Evolutionary conservation across 139 green algal genomes (phyloP), one percentile per base, ranked within the genome.

Genomic region (Astrephomene gubernaculifera): DNA sequence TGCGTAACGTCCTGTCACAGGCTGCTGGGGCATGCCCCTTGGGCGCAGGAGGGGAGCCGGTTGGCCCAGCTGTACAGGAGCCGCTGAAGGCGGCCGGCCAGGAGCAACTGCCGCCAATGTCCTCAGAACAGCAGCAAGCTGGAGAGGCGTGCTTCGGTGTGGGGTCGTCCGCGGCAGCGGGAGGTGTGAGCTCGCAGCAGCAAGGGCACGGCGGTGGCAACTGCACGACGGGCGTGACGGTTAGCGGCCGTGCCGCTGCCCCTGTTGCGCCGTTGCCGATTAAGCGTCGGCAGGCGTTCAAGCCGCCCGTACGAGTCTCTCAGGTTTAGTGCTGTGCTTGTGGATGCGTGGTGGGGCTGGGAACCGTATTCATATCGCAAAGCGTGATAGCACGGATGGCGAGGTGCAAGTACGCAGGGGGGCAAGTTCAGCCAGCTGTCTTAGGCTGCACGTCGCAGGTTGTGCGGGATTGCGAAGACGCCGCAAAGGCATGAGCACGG

Each of bases 271-370:
- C n/a, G n/a, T 1, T 41, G n/a, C 1, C 67, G 35, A 6, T 67
- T 4, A 80, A 80, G n/a, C 71, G 71, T 7, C 29, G 71, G 45
- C 8, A 49, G 45, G 31, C 71, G 10, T 80, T 80, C 35, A 80
- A 80, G 49, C 45, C 71, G 4, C 71, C 71, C 31, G 49, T 57
- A 9, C 71, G 71, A 3, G 41, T 78, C 5, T n/a, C n/a, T n/a
- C n/a, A n/a, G n/a, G n/a, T n/a, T n/a, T n/a, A n/a, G n/a, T n/a
- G n/a, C n/a, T n/a, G n/a, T n/a, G n/a, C n/a, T n/a, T n/a, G n/a
- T n/a, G n/a, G n/a, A n/a, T n/a, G n/a, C n/a, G n/a, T n/a, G n/a
- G n/a, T n/a, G n/a, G n/a, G n/a, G n/a, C n/a, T n/a, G n/a, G n/a
- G n/a, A n/a, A n/a, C n/a, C n/a, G n/a, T n/a, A n/a, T n/a, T n/a